phyloP scores from a whole-genome alignment of 768 basidiomycete genomes.

The Favolaschia claudopus region DNA sequence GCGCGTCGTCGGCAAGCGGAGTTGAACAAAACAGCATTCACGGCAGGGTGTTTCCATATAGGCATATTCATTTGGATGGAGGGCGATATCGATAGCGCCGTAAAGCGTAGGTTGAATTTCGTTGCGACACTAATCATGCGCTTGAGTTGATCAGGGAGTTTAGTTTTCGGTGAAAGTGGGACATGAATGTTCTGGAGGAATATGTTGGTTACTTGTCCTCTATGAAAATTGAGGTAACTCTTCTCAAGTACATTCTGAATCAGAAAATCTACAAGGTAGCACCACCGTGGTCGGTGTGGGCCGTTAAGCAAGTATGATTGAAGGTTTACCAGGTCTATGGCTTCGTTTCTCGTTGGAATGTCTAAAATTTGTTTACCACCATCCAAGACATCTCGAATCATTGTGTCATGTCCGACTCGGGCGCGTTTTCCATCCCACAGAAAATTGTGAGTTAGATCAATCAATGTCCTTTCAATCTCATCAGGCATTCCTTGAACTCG shows the following conservation, averaged over 20 bases:
- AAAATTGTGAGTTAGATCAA: neutral
- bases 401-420: neutral
- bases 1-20: too few relatives aligned
- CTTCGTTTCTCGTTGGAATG: neutral
- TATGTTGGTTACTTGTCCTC: neutral
- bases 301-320: neutral
- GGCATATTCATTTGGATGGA: too few relatives aligned
- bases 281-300: neutral
- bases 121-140: neutral
- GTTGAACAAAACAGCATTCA: too few relatives aligned
- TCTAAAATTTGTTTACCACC: constrained; percentile 7
- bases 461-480: constrained; percentile 8
- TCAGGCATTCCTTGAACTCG: constrained; percentile 37
- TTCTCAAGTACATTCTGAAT: neutral
- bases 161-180: neutral
- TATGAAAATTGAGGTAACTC: neutral
- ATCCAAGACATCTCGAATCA: neutral
- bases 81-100: too few relatives aligned
- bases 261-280: neutral
- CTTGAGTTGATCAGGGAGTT: neutral
- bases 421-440: constrained; percentile 7
- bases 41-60: too few relatives aligned
- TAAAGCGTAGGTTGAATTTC: neutral
- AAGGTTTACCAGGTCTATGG: neutral
- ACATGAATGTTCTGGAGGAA: neutral